Evolutionary conservation across 2,329 filamentous ascomycete genomes (phyloP), one percentile per base, ranked within the genome.

Genomic region (Fusarium tjaetaba): DNA sequence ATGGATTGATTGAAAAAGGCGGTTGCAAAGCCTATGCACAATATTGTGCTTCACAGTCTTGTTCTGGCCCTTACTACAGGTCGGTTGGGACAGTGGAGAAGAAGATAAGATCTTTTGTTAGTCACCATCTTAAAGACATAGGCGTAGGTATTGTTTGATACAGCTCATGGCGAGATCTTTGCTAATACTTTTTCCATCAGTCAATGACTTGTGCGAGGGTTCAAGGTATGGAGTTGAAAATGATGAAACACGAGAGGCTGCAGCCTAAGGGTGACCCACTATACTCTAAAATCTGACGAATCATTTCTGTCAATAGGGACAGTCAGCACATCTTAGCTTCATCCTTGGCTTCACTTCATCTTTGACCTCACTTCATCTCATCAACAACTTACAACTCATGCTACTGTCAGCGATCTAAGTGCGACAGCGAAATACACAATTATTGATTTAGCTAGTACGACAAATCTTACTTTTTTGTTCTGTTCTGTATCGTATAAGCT

Each of bases 371-470:
- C 22, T 42, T 41, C 20, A 22, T 22, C 20, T 26, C 13, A 4
- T 28, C 24, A 38, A 55, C 34, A 28, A n/a, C 51, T 38, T 28
- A 39, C 24, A 14, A 10, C 24, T 55, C 20, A 14, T 13, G 7
- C 38, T 8, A 5, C 20, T 22, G 11, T 39, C 20, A 0, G 8
- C 11, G 8, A 30, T 5, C 18, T 16, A n/a, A 7, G 14, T 14
- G 11, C 8, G 3, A n/a, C 24, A 28, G 1, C 11, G 2, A 3
- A 3, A 3, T 2, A 11, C 8, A 8, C 4, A 11, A 5, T 2
- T 5, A 1, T 15, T 2, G 1, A 0, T 8, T 8, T 8, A 4
- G 0, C 6, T 2, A n/a, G 4, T 0, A 6, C 2, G 0, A n/a
- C 3, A 3, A 0, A 2, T 4, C 3, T 14, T 7, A 9, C 6